phyloP scores from a whole-genome alignment of 2,329 filamentous ascomycete species.

The Aureobasidium subglaciale region DNA sequence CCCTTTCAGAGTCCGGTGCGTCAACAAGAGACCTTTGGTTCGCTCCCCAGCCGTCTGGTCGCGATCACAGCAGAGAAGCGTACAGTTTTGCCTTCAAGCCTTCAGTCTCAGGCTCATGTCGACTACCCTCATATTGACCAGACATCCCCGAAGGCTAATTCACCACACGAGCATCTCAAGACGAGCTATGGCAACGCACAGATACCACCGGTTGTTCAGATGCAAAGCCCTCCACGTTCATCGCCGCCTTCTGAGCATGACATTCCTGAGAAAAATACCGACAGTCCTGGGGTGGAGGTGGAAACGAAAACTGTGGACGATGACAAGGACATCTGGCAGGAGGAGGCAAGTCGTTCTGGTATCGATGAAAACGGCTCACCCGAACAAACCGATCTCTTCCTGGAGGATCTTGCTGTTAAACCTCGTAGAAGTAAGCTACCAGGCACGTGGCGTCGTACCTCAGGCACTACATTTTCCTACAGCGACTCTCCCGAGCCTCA shows the following conservation, averaged over 20 bases:
- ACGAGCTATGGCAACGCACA: slow-evolving; percentile 19
- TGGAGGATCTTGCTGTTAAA: slow-evolving; percentile 25
- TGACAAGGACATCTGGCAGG: slow-evolving; percentile 39
- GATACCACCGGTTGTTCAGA: slow-evolving; percentile 21
- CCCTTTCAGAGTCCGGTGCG: slow-evolving; percentile 14
- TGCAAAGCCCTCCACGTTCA: background rate
- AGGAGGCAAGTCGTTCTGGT: slow-evolving; percentile 36
- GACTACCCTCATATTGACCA: background rate
- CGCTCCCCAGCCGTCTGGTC: slow-evolving; percentile 17
- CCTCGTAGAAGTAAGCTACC: slow-evolving; percentile 35
- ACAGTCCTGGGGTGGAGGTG: slow-evolving; percentile 19
- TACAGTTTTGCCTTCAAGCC: background rate
- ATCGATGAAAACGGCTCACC: slow-evolving; percentile 19
- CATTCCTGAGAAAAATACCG: background rate
- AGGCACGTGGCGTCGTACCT: slow-evolving; percentile 37
- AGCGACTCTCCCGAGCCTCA: slow-evolving; percentile 30
- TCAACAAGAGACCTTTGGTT: background rate
- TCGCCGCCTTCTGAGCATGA: background rate
- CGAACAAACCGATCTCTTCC: slow-evolving; percentile 17
- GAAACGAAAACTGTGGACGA: slow-evolving; percentile 20
- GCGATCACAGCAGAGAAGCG: slow-evolving; percentile 13
- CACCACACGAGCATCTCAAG: background rate
- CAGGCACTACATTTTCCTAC: slow-evolving; percentile 31
- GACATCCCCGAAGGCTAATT: background rate
- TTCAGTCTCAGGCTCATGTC: background rate